Evolutionary conservation across 805 yeast genomes (phyloP).

Genomic region (Pichia kluyveri): DNA sequence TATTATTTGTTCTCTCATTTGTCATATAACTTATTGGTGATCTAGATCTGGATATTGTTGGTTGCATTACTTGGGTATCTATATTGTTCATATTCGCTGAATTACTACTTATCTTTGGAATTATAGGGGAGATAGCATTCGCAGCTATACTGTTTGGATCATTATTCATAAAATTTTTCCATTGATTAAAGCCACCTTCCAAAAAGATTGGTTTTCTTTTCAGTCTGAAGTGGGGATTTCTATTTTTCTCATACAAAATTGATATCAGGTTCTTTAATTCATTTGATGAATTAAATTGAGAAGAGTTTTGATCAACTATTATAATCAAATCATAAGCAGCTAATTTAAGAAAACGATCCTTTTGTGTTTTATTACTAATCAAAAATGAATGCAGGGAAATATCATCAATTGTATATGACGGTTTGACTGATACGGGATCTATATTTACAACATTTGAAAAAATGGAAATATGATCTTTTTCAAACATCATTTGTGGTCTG

Average conservation of each 20-base stretch:
- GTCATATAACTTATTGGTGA: not conserved
- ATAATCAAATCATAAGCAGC: conserved; percentile 53
- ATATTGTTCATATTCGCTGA: not conserved
- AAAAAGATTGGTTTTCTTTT: conserved; percentile 37
- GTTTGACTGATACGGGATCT: conserved; percentile 57
- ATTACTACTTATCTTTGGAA: not conserved
- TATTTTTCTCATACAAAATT: conserved; percentile 30
- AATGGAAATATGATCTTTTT: conserved; percentile 50
- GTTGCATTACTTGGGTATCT: not conserved
- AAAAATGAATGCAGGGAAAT: conserved; percentile 53
- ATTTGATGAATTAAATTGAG: conserved; percentile 9
- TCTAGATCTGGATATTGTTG: not conserved
- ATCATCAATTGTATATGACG: conserved; percentile 49
- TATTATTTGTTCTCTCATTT: not conserved
- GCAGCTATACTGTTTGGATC: not conserved
- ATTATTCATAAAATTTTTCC: conserved; percentile 30
- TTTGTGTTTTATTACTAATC: conserved; percentile 49
- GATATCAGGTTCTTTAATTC: conserved; percentile 26
- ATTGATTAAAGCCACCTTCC: conserved; percentile 57
- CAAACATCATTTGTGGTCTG: conserved; percentile 52
- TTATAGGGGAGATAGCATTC: not conserved
- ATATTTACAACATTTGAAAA: conserved; percentile 56
- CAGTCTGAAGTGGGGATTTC: conserved; percentile 22
- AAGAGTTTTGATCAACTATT: conserved; percentile 44
- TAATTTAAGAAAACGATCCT: conserved; percentile 42